Evolutionary conservation across 139 green algal genomes (phyloP).

Genomic region (Picochlorum sp.): DNA sequence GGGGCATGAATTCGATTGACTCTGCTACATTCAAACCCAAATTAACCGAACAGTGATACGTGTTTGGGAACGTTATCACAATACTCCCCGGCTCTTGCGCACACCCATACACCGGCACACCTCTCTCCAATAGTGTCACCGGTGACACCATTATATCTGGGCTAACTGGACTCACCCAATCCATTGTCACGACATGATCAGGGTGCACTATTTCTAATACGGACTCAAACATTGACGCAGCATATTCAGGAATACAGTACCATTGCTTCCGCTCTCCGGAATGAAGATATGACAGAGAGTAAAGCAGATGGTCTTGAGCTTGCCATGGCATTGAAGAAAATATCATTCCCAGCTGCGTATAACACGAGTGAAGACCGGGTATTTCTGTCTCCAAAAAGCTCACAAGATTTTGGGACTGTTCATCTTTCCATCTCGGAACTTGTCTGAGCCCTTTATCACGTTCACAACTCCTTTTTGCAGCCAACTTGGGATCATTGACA

Average conservation of each 20-base stretch:
- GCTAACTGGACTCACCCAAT: constrained; percentile 65
- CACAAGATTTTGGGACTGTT: constrained; percentile 36
- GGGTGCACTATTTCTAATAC: constrained; percentile 56
- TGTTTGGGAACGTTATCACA: constrained; percentile 70
- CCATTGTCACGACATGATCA: constrained; percentile 29
- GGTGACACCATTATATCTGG: constrained; percentile 65
- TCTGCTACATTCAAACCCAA: constrained; percentile 65
- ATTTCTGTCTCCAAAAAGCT: constrained; percentile 53
- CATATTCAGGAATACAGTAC: constrained; percentile 64
- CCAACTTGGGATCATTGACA: constrained; percentile 42
- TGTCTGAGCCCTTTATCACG: constrained; percentile 40
- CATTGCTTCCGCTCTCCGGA: constrained; percentile 40
- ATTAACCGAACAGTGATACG: constrained; percentile 61
- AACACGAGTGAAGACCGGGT: background rate
- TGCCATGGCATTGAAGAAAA: constrained; percentile 76
- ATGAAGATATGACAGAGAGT: constrained; percentile 89
- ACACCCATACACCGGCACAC: constrained; percentile 38
- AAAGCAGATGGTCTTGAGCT: constrained; percentile 84
- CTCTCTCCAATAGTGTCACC: constrained; percentile 22
- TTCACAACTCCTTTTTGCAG: constrained; percentile 33
- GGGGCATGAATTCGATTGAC: constrained; percentile 62
- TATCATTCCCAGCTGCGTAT: constrained; percentile 66
- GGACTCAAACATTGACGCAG: constrained; percentile 44
- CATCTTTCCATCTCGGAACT: constrained; percentile 27
- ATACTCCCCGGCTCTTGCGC: constrained; percentile 58